Base-by-base conservation (phyloP, 73 alveolate species). In the Tetrahymena borealis region DNA sequence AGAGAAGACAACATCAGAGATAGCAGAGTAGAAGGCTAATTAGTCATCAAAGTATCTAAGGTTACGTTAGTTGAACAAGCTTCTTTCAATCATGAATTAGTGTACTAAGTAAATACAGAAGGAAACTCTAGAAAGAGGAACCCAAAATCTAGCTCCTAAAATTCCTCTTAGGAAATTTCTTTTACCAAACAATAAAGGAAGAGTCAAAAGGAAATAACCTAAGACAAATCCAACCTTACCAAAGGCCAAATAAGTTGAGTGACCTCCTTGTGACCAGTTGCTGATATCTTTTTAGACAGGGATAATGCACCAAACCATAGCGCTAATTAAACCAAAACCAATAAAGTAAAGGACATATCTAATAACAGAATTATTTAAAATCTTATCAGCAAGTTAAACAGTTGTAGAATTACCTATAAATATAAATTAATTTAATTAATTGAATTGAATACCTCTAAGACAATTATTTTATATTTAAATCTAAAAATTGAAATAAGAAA, bases 121-220 rank as follows among this genome's bases (percentile, higher is more conserved):
- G 31, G 96, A 78, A 8, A 92, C 92, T 78, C 98, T 91, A 0
- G 98, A 95, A 12, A 95, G 94, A 1, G 96, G 96, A 11, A 93
- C 90, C 95, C 95, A 93, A 28, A 93, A 78, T 32, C 93, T 91
- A 38, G 90, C 93, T 85, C 95, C 96, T n/a, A 95, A 92, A 91
- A 95, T 13, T 79, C 90, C 91, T 90, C 95, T 41, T 38, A 92
- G 92, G 33, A 79, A 91, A 39, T 93, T 93, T 38, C 91, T 93
- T 11, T 41, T 60, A 15, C 96, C 96, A 10, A 95, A 91, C 0
- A 95, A 36, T 31, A 95, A 92, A 32, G 98, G 98, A 36, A 94
- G 78, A 20, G 94, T 90, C 33, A 91, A 40, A 20, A 95, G 36
- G 16, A 91, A 94, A n/a, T 94, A 92, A 28, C 98, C 98, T 11